phyloP scores from a whole-genome alignment of 208 protist species.

The Trypanosoma avium region DNA sequence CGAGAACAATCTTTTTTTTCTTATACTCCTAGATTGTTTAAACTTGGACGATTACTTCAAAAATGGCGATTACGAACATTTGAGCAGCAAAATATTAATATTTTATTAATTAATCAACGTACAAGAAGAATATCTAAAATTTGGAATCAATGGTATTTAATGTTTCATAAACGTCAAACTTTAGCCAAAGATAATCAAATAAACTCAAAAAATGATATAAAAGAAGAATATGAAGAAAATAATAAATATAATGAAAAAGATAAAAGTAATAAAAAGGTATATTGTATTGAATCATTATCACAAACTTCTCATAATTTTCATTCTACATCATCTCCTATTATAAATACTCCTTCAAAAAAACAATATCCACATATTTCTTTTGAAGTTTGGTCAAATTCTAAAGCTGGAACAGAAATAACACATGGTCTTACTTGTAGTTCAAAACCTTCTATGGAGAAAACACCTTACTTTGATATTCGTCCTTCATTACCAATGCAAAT shows the following conservation, averaged over 20 bases:
- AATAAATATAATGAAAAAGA: too few relatives aligned
- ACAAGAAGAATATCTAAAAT: not conserved
- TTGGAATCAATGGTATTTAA: slow-evolving; percentile 14
- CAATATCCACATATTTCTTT: not conserved
- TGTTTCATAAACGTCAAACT: not conserved
- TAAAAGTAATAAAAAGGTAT: too few relatives aligned
- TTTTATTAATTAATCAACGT: not conserved
- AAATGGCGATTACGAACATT: slow-evolving; percentile 26
- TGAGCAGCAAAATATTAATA: slow-evolving; percentile 5
- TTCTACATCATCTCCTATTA: not conserved
- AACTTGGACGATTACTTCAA: slow-evolving; percentile 2
- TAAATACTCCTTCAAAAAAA: not conserved
- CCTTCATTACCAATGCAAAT: slow-evolving; percentile 14
- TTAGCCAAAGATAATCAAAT: not conserved
- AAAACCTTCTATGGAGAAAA: slow-evolving; percentile 16
- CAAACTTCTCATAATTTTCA: too few relatives aligned
- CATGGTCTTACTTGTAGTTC: slow-evolving; percentile 20
- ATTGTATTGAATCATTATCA: too few relatives aligned
- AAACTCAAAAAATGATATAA: not conserved
- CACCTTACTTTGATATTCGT: slow-evolving; percentile 1
- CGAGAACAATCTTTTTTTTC: slow-evolving; percentile 6
- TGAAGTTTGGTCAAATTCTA: not conserved
- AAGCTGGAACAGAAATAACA: slow-evolving; percentile 1
- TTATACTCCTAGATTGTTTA: slow-evolving; percentile 20
- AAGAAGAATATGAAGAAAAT: not conserved